A percentile compares a stretch with the other conserved stretches of the same genome.
These are phyloP conservation scores for Ilex asprella DNA, from an alignment of 257 asterid species.

Conservation along the genomic window DNA sequence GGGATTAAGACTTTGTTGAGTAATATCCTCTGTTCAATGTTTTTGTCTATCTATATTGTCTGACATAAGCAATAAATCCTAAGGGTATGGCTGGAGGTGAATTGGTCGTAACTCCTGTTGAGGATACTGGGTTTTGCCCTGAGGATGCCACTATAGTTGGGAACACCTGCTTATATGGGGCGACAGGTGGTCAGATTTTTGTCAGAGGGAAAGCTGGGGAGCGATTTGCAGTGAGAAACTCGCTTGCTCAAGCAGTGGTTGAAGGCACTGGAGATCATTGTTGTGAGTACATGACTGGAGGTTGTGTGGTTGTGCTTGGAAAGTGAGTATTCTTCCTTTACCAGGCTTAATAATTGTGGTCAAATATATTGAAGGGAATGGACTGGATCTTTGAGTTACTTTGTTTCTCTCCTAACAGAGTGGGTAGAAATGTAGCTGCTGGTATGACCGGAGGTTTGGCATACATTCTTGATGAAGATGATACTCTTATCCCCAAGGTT, in stretches of 20 bases:
- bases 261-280: slow-evolving; percentile 99
- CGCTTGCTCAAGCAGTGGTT: slow-evolving; percentile 93
- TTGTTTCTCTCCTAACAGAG: slow-evolving; percentile 40
- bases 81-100: slow-evolving; percentile 99
- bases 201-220: slow-evolving; percentile 93
- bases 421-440: slow-evolving; percentile 98
- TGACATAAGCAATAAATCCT: slow-evolving; percentile 10
- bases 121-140: slow-evolving; percentile 65
- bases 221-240: slow-evolving; percentile 95
- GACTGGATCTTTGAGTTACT: slow-evolving; percentile 3
- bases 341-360: neutral
- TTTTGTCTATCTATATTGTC: slow-evolving; percentile 6
- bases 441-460: slow-evolving; percentile 99
- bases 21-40: no score
- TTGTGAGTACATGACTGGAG: slow-evolving; percentile 99
- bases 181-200: slow-evolving; percentile 91
- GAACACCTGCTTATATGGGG: slow-evolving; percentile 94
- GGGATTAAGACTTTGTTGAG: no score
- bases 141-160: slow-evolving; percentile 97
- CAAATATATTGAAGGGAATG: neutral
- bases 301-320: slow-evolving; percentile 90
- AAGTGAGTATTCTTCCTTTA: slow-evolving; percentile 49
- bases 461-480: slow-evolving; percentile 89
- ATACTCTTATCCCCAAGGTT: slow-evolving; percentile 89
- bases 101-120: slow-evolving; percentile 74